Base-by-base conservation (phyloP, 2,329 filamentous ascomycete species). In the Colletotrichum graminicola region DNA sequence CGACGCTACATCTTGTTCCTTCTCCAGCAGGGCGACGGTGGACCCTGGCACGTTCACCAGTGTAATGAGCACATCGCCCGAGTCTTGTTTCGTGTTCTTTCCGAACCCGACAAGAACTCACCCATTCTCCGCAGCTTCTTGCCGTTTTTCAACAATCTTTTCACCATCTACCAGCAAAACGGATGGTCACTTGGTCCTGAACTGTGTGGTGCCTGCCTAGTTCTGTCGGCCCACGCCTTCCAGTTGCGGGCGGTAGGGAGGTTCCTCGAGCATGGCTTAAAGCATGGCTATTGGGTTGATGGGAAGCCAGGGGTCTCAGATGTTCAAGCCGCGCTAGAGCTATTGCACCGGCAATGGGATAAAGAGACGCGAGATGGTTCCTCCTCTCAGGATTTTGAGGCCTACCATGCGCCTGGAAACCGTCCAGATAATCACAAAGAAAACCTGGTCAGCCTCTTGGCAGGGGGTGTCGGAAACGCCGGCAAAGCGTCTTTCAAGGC, bases 111-210 rank as follows among this genome's bases (percentile, higher is more conserved):
- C 36, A 45, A 51, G 14, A 55, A 18, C 45, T 26, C 2, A 7
- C 26, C 5, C 21, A 18, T 36, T n/a, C 47, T 63, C 36, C 4
- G 59, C 29, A 78, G 79, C 16, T 71, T 82, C 26, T 75, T 86
- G 49, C 72, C 76, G 1, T 79, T 86, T 61, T 73, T 86, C 32
- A 83, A 84, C 64, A 84, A 85, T 71, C 65, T 86, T 18, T 74
- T 77, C 34, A 76, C 82, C 54, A 79, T 78, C 54, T 74, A 84
- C 12, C 74, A 78, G 4, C 70, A 71, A 10, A 67, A 75, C 26
- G 73, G 70, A 6, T 61, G 74, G 8, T 67, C 74, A 32, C 55
- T 82, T 7, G 76, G 79, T 16, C 54, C 72, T 0, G 56, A 76
- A 2, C 71, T 85, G 11, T 77, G 78, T 52, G 75, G 76, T 21